phyloP scores from a whole-genome alignment of 2,329 filamentous ascomycete species.

The Xylariaceae sp. region DNA sequence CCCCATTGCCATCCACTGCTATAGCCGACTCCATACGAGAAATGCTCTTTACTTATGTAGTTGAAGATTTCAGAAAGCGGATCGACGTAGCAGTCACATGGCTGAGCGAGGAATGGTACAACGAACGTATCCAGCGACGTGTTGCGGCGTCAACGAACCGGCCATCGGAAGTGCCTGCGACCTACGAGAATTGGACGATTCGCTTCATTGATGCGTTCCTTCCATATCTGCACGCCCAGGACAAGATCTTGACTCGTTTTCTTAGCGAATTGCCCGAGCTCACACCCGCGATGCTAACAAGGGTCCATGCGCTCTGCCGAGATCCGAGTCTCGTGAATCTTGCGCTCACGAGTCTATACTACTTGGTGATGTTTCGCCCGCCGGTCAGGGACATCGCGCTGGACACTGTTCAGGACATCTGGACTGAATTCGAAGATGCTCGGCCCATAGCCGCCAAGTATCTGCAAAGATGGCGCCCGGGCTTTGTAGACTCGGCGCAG shows the following conservation, averaged over 20 bases:
- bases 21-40: slow-evolving; percentile 71
- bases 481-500: slow-evolving; percentile 41
- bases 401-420: slow-evolving; percentile 61
- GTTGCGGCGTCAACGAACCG: slow-evolving; percentile 39
- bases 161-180: slow-evolving; percentile 45
- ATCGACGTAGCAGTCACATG: slow-evolving; percentile 89
- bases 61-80: slow-evolving; percentile 85
- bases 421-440: slow-evolving; percentile 61
- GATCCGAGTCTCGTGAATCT: slow-evolving; percentile 61
- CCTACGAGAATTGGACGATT: slow-evolving; percentile 76
- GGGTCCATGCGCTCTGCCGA: slow-evolving; percentile 63
- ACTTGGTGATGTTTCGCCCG: slow-evolving; percentile 62
- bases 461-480: slow-evolving; percentile 55
- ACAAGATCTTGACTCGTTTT: slow-evolving; percentile 86
- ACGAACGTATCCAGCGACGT: slow-evolving; percentile 58
- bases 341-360: slow-evolving; percentile 59
- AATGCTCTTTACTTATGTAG: slow-evolving; percentile 73
- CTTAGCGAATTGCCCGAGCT: slow-evolving; percentile 85
- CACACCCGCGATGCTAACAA: slow-evolving; percentile 63
- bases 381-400: slow-evolving; percentile 58
- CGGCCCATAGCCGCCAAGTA: slow-evolving; percentile 59
- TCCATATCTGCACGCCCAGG: slow-evolving; percentile 83
- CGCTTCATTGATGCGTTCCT: slow-evolving; percentile 84
- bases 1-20: slow-evolving; percentile 22
- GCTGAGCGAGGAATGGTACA: slow-evolving; percentile 98